Evolutionary conservation across 2,329 filamentous ascomycete genomes (phyloP).

Genomic region (Clonostachys solani): DNA sequence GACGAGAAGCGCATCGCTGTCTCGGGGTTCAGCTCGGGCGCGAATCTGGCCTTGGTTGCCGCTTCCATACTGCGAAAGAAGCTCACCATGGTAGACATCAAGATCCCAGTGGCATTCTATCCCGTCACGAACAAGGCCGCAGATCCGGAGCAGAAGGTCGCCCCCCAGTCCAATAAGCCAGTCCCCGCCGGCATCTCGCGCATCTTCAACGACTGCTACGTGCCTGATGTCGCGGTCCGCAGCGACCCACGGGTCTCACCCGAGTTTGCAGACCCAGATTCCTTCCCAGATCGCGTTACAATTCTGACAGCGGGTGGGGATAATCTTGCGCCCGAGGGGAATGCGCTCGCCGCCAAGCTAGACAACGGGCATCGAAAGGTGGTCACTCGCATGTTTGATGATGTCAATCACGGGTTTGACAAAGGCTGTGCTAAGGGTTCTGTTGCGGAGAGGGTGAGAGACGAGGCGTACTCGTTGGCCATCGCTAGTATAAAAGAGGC

Average conservation of each 20-base stretch:
- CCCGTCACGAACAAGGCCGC: background rate
- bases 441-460: too few species aligned
- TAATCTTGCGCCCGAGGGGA: background rate
- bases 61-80: constrained; percentile 14
- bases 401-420: background rate
- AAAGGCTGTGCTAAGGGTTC: background rate
- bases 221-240: background rate
- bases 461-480: too few species aligned
- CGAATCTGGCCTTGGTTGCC: constrained; percentile 31
- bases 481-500: too few species aligned
- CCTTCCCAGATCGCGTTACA: background rate
- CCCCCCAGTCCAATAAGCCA: background rate
- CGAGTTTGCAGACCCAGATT: background rate
- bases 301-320: background rate
- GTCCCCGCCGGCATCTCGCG: background rate
- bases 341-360: background rate
- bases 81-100: constrained; percentile 34
- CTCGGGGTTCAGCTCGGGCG: constrained; percentile 42
- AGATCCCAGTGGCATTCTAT: constrained; percentile 4
- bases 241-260: background rate
- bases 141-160: background rate
- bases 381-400: background rate
- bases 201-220: background rate
- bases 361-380: background rate
- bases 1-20: constrained; percentile 30